These are phyloP conservation scores for Bipolaris bicolor DNA, from an alignment of 2,329 filamentous ascomycete species.

Conservation along the genomic window DNA sequence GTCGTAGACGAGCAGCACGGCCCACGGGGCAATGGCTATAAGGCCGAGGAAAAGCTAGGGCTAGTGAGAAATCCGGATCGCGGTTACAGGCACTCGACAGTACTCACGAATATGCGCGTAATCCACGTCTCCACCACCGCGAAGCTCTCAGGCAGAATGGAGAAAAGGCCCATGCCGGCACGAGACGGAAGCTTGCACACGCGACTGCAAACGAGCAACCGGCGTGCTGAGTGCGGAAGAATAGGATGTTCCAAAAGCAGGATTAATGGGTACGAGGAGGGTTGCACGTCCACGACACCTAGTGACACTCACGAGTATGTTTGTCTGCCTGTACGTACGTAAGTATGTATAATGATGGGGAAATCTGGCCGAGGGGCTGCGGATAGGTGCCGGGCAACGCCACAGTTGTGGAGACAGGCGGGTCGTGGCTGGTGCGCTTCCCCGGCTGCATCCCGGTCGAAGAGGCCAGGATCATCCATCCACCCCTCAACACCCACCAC, in stretches of 20 bases:
- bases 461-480: conserved; percentile 1
- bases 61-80: conserved; percentile 24
- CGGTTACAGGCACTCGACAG: too few relatives aligned
- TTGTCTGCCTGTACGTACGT: background rate
- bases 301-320: background rate
- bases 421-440: conserved; percentile 23
- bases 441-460: conserved; percentile 3
- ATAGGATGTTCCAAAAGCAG: background rate
- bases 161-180: conserved; percentile 66
- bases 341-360: conserved; percentile 1
- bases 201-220: background rate
- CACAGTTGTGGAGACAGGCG: conserved; percentile 7
- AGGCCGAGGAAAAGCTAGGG: conserved; percentile 65
- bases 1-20: conserved; percentile 67
- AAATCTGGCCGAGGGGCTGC: conserved; percentile 7
- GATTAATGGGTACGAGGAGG: background rate
- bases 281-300: background rate
- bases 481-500: conserved; percentile 25
- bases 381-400: conserved; percentile 11
- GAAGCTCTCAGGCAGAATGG: conserved; percentile 66
- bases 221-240: background rate
- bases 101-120: conserved; percentile 65
- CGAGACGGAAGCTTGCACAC: background rate
- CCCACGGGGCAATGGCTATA: conserved; percentile 67
- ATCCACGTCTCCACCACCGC: conserved; percentile 67